Conservation (phyloP, 2,329 filamentous ascomycete species). For the Aureobasidium uvarum region DNA sequence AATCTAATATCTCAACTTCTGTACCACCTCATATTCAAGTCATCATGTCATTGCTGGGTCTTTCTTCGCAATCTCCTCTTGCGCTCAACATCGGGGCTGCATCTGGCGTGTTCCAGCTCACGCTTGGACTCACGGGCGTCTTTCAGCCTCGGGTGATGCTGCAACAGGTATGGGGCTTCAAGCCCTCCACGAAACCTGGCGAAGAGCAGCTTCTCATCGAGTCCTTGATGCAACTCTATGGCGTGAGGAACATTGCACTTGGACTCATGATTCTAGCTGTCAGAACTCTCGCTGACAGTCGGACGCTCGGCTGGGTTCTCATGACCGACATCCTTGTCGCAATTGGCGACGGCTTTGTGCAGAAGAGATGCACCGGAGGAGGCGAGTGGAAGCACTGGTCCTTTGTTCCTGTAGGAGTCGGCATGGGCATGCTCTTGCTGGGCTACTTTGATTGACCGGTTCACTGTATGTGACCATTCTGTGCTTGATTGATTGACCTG, state of each 20-base stretch:
- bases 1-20: neutral
- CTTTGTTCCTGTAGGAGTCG: neutral
- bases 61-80: neutral
- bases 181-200: neutral
- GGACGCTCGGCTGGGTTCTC: slow-evolving; percentile 1
- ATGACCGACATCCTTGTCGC: slow-evolving; percentile 9
- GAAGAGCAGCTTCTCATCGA: neutral
- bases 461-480: neutral
- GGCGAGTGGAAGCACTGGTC: slow-evolving; percentile 18
- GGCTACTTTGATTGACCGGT: slow-evolving; percentile 12
- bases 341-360: slow-evolving; percentile 1
- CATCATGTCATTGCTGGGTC: slow-evolving; percentile 4
- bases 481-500: neutral
- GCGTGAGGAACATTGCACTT: slow-evolving; percentile 9
- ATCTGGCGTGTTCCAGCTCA: slow-evolving; percentile 3
- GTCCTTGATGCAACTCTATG: slow-evolving; percentile 2
- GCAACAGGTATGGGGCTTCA: neutral
- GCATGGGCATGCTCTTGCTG: neutral
- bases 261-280: slow-evolving; percentile 14
- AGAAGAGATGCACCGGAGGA: neutral
- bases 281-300: neutral
- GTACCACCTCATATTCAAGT: neutral
- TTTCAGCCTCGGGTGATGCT: slow-evolving; percentile 8
- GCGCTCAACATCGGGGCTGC: neutral
- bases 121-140: slow-evolving; percentile 13